Percentiles rank a stretch among this genome's conserved stretches.
These are phyloP conservation scores for Gentiana macrophylla DNA, from an alignment of 257 asterid genomes.

Conservation along the genomic window DNA sequence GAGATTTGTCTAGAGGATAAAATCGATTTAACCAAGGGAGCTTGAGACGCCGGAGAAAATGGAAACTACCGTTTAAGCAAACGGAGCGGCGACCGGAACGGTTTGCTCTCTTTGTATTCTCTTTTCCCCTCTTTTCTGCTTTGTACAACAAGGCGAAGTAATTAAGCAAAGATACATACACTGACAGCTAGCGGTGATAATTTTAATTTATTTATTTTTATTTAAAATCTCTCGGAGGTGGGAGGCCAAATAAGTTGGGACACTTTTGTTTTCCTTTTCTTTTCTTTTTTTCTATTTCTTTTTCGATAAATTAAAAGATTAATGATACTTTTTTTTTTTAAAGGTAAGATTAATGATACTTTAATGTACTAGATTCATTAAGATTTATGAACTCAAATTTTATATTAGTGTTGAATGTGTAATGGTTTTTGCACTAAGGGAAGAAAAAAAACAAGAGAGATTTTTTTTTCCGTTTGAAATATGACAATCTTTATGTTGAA, in stretches of 20 bases:
- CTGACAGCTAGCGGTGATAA: not conserved
- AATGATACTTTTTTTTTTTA: not conserved
- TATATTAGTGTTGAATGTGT: too few relatives aligned
- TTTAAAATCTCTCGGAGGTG: not conserved
- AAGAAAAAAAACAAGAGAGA: too few relatives aligned
- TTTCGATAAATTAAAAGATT: not conserved
- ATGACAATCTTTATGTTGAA: too few relatives aligned
- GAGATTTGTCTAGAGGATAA: constrained; percentile 12
- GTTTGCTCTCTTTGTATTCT: constrained; percentile 12
- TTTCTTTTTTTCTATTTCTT: not conserved
- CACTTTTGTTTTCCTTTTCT: not conserved
- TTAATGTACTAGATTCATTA: not conserved
- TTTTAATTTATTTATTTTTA: too few relatives aligned
- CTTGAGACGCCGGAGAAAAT: constrained; percentile 12
- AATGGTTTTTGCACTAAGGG: too few relatives aligned
- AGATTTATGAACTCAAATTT: too few relatives aligned
- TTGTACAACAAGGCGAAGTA: constrained; percentile 23
- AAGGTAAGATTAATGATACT: not conserved
- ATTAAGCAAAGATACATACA: constrained; percentile 10
- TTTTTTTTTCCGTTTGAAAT: too few relatives aligned
- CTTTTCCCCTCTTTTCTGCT: constrained; percentile 5
- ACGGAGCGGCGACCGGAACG: constrained; percentile 10
- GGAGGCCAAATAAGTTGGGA: constrained; percentile 3
- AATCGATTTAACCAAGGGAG: too few relatives aligned
- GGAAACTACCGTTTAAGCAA: constrained; percentile 20